Evolutionary conservation across 495 filamentous ascomycete species (phyloP), one percentile per base, ranked within the genome.

Genomic region (Penicillium ochrochloron): DNA sequence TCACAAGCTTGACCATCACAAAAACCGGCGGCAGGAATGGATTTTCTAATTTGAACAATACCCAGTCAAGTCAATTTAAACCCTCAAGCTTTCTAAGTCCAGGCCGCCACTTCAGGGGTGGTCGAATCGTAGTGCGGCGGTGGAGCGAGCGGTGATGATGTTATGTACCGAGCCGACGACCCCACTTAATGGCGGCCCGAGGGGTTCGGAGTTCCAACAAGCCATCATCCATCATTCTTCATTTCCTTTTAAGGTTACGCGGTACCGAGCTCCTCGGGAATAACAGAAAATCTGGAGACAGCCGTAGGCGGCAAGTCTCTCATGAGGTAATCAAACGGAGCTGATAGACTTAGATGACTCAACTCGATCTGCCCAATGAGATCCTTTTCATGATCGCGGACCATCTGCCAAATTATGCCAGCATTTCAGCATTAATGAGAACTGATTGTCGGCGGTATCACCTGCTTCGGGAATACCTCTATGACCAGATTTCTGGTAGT

Each of bases 311-410:
- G 1, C 0, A 17, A 14, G 10, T 12, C 0, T n/a, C 1, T 31
- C 15, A 31, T n/a, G 25, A 52, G 25, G 31, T 31, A 2, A 17
- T 52, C 15, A 5, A 8, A 31, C 12, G 14, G 6, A 17, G 27
- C 48, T 52, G 17, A 52, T 9, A 27, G 7, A 29, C 2, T 5
- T 2, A 56, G 53, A 56, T 56, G 53, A 21, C 53, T 56, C 15
- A 14, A 0, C 23, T 25, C 33, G 25, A 29, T 8, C 53, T 56
- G 29, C 53, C 53, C n/a, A 56, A 56, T 56, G 53, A 56, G 25
- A 12, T 56, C 9, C 37, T 37, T 56, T 39, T 37, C 31, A 34
- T 56, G 33, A 56, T 56, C 53, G 53, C 33, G n/a, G 33, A 56
- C 21, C 33, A 56, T 34, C 33, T 56, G 19, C 53, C n/a, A 15